phyloP scores from a whole-genome alignment of 345 rosid species.

The Chamaenerion angustifolium region DNA sequence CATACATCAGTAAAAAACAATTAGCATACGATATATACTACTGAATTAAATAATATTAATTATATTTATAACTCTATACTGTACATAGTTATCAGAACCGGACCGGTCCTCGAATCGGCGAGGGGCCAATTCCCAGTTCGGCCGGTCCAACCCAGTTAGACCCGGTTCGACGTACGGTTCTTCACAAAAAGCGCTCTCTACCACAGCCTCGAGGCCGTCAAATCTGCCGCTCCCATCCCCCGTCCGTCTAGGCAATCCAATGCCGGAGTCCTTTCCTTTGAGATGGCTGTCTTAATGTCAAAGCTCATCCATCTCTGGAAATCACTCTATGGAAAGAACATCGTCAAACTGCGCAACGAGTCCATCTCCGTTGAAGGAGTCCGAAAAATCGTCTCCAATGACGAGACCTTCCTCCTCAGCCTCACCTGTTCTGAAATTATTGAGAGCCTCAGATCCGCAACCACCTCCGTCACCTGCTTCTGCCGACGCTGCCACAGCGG shows the following conservation, averaged over 20 bases:
- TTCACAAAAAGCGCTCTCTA: slow-evolving; percentile 50
- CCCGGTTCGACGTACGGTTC: no score
- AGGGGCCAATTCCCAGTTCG: no score
- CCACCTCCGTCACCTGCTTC: slow-evolving; percentile 44
- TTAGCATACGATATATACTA: no score
- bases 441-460: slow-evolving; percentile 41
- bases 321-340: slow-evolving; percentile 57
- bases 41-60: no score
- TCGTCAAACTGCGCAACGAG: slow-evolving; percentile 46
- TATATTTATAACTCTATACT: no score
- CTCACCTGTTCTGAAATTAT: slow-evolving; percentile 74
- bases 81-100: no score
- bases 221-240: slow-evolving; percentile 1
- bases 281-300: slow-evolving; percentile 71
- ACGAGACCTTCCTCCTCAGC: slow-evolving; percentile 66
- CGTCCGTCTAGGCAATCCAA: neutral
- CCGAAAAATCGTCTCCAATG: slow-evolving; percentile 62
- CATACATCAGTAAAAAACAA: no score
- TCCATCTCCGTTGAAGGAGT: slow-evolving; percentile 64
- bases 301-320: slow-evolving; percentile 68
- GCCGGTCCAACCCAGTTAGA: no score
- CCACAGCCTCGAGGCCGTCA: slow-evolving; percentile 32
- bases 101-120: no score
- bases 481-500: slow-evolving; percentile 39
- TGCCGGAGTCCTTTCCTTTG: slow-evolving; percentile 54